Base-by-base conservation (phyloP, 164 flowering plant species). In the Umbilicus rupestris region DNA sequence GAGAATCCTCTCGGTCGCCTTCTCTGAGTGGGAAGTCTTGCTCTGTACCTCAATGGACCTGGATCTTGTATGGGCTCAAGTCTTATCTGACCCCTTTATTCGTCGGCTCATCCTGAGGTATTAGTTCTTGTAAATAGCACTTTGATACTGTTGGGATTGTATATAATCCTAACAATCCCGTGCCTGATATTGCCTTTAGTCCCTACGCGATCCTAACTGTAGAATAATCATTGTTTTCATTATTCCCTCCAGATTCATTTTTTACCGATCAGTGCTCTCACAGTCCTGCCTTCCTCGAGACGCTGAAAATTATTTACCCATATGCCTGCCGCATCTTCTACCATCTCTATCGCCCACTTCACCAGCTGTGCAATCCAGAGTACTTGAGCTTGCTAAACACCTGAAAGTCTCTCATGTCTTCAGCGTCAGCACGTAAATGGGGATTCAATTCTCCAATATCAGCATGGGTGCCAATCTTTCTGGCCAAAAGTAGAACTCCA, bases 61-160 rank as follows among this genome's bases (percentile, higher is more conserved):
- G 75, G 83, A 91, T 80, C 72, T 86, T 64, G 97, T 82, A 29
- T 94, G 97, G 99, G 95, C 93, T 16, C 99, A 91, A 76, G 86
- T 91, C 69, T 72, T 94, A 66, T 78, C 86, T 22, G 97, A 91
- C 78, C 96, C 87, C 67, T 91, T 94, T 78, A 73, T 94, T 19
- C 80, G 99, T 49, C 81, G 96, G 69, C 79, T 94, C 47, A 80
- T 94, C 65, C 79, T 91, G 33, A 91, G 99, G 99, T 94, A 83
- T 30, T 31, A 12, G 28, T 52, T 35, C 31, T 29, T 62, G 39
- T 39, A 26, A 52, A 22, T 22, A 52, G 50, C 42, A 57, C 31
- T 5, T n/a, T 63, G 22, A 8, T 22, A 5, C n/a, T 59, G 58
- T 7, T 52, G 14, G 10, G 11, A 62, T 33, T 62, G 41, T 30